Base-by-base conservation (phyloP, 805 yeast species). In the Yarrowia keelungensis region DNA sequence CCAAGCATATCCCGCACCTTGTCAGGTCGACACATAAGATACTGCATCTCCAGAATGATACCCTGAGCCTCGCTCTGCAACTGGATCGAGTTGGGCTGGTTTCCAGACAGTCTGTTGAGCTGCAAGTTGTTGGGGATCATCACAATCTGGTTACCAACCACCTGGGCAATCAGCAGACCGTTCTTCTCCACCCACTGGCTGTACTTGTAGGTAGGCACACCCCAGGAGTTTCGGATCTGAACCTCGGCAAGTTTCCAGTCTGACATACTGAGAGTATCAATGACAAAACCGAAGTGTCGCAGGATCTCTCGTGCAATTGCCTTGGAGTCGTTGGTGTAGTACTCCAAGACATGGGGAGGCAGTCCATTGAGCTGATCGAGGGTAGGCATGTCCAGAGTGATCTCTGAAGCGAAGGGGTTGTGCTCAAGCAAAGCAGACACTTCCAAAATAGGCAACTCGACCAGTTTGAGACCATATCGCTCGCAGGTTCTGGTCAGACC, bases 361-460 rank as follows among this genome's bases (percentile, higher is more conserved):
- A 59, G 42, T 15, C 65, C 61, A 8, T 12, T 12, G 7, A 65
- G 41, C 11, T 51, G 32, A 3, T 42, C 61, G 1, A 67, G 15
- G 2, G 45, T 41, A 3, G 69, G 58, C 26, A 49, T 36, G 14
- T 49, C 68, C 38, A 58, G 47, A 10, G 50, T 22, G 19, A 68
- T 46, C 43, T 62, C 67, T 0, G 98, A 91, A 74, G 92, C 95
- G 78, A 96, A 91, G 8, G 98, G 98, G 71, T 92, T 92, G 56
- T 85, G 79, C 3, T 82, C 80, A 0, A 97, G 96, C 19, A 94
- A 81, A 0, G 88, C 85, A 74, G 94, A 87, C 35, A 92, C 81
- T 73, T 94, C 98, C 56, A 86, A 86, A 89, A 97, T 91, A 0
- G 99, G 98, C 0, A 93, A 89, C 74, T 94, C 98, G 19, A 93